Base-by-base conservation (phyloP, 2,329 filamentous ascomycete species). In the Aspergillus piperis region DNA sequence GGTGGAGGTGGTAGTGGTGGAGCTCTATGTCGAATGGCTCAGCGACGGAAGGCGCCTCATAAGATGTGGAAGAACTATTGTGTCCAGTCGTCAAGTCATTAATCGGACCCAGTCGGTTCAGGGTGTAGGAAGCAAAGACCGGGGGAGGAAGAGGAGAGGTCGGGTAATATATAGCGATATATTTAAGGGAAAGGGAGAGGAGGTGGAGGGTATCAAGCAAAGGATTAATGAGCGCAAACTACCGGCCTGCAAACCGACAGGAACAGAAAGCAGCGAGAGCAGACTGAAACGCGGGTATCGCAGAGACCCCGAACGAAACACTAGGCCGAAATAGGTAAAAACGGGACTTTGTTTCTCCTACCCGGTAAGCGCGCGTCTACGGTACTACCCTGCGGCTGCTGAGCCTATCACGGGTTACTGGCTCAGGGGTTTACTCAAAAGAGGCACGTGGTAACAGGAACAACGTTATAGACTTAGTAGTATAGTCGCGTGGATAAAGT, bases 291-390 rank as follows among this genome's bases (percentile, higher is more conserved):
- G 73, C 73, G 73, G 73, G 73, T 68, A 73, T 73, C 70, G 66
- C 71, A 73, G 58, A 75, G 74, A 77, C 74, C 73, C 74, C 73
- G 71, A 75, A 74, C 47, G 58, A 64, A 54, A 68, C 65, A 62
- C 75, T 77, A 77, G 67, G 56, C 74, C 70, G 5, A 42, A 70
- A 69, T 62, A 52, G 71, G 73, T 15, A 73, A 65, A 60, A 66
- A 52, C 66, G 72, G 52, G 8, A n/a, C 27, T 54, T 61, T n/a
- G 54, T 73, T 75, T 58, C 59, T 74, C 73, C 75, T 57, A 1
- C 42, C 68, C 67, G 69, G 2, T n/a, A 47, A 13, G 3, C 64
- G 59, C 67, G 67, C 67, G 67, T 49, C 53, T 62, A 42, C 1
- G 3, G 27, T 36, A 53, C 32, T 58, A 25, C 4, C 3, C 21